Evolutionary conservation across 73 alveolate species (phyloP).

Genomic region (Urostyla sp.): DNA sequence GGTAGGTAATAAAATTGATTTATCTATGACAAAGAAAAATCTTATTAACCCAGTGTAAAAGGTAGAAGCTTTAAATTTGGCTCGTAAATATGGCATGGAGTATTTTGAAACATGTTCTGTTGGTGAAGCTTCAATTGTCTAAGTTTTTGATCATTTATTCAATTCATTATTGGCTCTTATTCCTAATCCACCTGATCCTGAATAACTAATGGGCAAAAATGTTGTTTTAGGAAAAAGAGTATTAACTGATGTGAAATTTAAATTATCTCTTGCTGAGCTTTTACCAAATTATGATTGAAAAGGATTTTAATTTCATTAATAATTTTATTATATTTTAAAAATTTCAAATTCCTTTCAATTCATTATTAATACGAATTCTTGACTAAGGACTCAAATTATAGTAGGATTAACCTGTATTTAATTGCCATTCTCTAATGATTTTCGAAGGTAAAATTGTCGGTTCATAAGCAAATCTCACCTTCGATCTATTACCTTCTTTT

Average conservation of each 20-base stretch:
- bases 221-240: slow-evolving; percentile 94
- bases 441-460: too few species aligned
- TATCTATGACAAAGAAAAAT: slow-evolving; percentile 90
- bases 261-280: slow-evolving; percentile 69
- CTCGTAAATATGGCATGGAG: slow-evolving; percentile 96
- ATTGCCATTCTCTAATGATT: too few species aligned
- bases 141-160: slow-evolving; percentile 93
- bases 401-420: too few species aligned
- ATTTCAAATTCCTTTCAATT: neutral
- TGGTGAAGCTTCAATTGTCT: slow-evolving; percentile 89
- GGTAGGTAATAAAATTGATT: slow-evolving; percentile 95
- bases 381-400: neutral
- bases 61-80: slow-evolving; percentile 96
- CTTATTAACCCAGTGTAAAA: slow-evolving; percentile 89
- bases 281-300: slow-evolving; percentile 72
- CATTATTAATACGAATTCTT: neutral
- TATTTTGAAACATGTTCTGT: slow-evolving; percentile 95
- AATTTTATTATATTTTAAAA: neutral
- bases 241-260: slow-evolving; percentile 91
- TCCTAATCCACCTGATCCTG: slow-evolving; percentile 96
- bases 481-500: too few species aligned
- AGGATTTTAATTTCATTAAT: neutral
- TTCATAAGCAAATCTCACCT: too few species aligned
- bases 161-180: slow-evolving; percentile 87
- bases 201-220: slow-evolving; percentile 94